Evolutionary conservation across 345 rosid genomes (phyloP).

Genomic region (Lumnitzera littorea): DNA sequence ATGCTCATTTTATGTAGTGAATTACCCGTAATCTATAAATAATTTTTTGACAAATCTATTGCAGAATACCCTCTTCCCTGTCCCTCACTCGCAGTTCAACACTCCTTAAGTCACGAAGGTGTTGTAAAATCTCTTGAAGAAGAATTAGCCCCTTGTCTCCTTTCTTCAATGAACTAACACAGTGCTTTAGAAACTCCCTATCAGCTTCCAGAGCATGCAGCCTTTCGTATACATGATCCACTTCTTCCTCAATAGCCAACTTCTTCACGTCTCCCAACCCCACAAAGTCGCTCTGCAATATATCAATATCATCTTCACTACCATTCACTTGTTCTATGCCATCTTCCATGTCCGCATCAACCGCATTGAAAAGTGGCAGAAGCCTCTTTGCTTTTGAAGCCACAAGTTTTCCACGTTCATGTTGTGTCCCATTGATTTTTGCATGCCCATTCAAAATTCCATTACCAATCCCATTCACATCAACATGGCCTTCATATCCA

Average conservation of each 20-base stretch:
- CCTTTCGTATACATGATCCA: slow-evolving; percentile 79
- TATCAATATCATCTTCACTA: slow-evolving; percentile 22
- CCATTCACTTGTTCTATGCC: slow-evolving; percentile 26
- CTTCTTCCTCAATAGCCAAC: slow-evolving; percentile 53
- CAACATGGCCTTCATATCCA: slow-evolving; percentile 16
- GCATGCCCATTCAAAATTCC: slow-evolving; percentile 47
- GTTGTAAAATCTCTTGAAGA: slow-evolving; percentile 74
- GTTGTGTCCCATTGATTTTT: slow-evolving; percentile 51
- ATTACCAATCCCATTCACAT: slow-evolving; percentile 24
- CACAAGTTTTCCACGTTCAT: slow-evolving; percentile 18
- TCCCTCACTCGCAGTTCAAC: slow-evolving; percentile 45
- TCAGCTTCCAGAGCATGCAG: slow-evolving; percentile 89
- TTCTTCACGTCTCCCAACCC: slow-evolving; percentile 23
- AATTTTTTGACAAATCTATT: neutral
- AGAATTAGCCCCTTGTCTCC: slow-evolving; percentile 86
- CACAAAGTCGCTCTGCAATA: slow-evolving; percentile 13
- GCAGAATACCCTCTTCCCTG: slow-evolving; percentile 22
- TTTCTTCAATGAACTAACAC: slow-evolving; percentile 74
- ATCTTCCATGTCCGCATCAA: slow-evolving; percentile 44
- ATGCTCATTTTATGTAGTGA: no score
- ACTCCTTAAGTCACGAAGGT: slow-evolving; percentile 72
- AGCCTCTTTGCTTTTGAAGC: slow-evolving; percentile 70
- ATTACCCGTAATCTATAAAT: no score
- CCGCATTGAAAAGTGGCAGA: slow-evolving; percentile 82
- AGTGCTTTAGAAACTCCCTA: slow-evolving; percentile 82